Percentiles rank a stretch among this genome's conserved stretches.
Conservation (phyloP, 2,329 filamentous ascomycete genomes). For the Metarhizium sp. region DNA sequence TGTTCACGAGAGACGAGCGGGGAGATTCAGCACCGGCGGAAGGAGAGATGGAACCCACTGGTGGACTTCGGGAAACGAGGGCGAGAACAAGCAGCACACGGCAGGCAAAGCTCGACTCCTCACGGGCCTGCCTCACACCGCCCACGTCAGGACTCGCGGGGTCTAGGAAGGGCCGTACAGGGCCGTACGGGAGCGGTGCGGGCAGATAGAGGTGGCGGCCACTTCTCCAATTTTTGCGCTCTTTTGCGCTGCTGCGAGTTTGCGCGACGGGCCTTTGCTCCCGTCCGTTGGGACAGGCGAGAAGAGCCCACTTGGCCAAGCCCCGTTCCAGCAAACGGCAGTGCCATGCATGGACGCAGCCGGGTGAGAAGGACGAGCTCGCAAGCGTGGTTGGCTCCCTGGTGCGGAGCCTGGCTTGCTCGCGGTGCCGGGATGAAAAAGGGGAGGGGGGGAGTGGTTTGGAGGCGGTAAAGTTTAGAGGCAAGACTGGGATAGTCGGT, state of each 20-base stretch:
- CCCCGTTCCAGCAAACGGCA: neutral
- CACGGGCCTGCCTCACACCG: too few species aligned
- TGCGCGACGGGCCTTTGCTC: constrained; percentile 10
- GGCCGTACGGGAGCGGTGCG: neutral
- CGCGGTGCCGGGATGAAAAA: neutral
- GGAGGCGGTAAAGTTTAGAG: constrained; percentile 13
- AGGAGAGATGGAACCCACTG: too few species aligned
- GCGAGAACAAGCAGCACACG: too few species aligned
- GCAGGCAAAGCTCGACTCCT: too few species aligned
- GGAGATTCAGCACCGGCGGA: too few species aligned
- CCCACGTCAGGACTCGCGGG: neutral
- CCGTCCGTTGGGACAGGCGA: constrained; percentile 5
- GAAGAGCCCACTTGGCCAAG: constrained; percentile 1
- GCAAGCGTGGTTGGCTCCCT: neutral
- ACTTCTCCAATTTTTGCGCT: neutral
- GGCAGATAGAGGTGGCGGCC: neutral
- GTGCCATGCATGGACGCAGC: neutral
- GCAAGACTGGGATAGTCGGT: neutral
- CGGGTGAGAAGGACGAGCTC: neutral
- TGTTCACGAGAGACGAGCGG: too few species aligned
- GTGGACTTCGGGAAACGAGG: too few species aligned
- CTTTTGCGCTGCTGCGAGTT: constrained; percentile 1
- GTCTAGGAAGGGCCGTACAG: neutral
- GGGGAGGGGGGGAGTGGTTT: constrained; percentile 3
- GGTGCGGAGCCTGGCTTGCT: too few species aligned